Percentiles rank a stretch among this genome's conserved stretches.
Conservation (phyloP, 164 flowering plant genomes). For the Malania oleifera region DNA sequence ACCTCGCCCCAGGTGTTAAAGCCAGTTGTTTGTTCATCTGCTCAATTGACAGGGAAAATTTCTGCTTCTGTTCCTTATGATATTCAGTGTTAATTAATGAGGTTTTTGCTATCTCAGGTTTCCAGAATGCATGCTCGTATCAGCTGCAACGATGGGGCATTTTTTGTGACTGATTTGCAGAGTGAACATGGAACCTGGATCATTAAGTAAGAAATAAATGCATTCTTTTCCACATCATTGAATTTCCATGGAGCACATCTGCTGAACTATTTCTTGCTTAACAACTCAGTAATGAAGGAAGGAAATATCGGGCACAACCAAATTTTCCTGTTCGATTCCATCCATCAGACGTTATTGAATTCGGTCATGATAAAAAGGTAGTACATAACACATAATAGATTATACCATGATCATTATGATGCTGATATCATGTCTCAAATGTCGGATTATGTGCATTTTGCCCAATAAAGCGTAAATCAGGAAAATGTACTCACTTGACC, state of each 20-base stretch:
- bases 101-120: slow-evolving; percentile 38
- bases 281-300: slow-evolving; percentile 68
- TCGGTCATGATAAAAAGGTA: slow-evolving; percentile 66
- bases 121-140: slow-evolving; percentile 73
- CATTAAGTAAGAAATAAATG: slow-evolving; percentile 66
- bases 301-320: slow-evolving; percentile 55
- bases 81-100: not conserved
- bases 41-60: not conserved
- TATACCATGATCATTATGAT: not conserved
- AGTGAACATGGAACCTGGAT: slow-evolving; percentile 85
- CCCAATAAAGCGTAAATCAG: too few species aligned
- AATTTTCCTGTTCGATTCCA: slow-evolving; percentile 67
- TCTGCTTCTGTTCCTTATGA: not conserved
- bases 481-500: too few species aligned
- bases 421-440: too few species aligned
- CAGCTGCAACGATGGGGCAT: slow-evolving; percentile 66
- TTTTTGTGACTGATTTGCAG: slow-evolving; percentile 65
- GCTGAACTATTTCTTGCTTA: not conserved
- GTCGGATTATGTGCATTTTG: too few species aligned
- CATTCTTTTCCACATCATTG: not conserved
- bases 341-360: slow-evolving; percentile 68
- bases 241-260: not conserved
- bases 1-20: slow-evolving; percentile 55
- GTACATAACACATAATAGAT: not conserved
- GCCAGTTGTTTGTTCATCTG: not conserved